These are phyloP conservation scores for Millerozyma acaciae DNA, from an alignment of 805 yeast genomes.

Conservation along the genomic window DNA sequence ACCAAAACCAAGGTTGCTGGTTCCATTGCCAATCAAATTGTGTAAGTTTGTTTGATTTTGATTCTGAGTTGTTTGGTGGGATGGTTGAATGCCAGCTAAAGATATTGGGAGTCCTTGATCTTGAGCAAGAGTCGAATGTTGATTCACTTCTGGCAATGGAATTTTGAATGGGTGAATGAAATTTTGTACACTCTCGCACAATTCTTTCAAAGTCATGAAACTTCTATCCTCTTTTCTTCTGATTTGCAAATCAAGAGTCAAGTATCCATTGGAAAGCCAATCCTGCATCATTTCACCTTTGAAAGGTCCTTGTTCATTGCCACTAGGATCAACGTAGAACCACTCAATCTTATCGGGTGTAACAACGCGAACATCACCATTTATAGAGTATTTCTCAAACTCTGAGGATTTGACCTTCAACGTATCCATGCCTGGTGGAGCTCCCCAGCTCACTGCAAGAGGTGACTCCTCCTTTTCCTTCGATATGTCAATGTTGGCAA, in stretches of 20 bases:
- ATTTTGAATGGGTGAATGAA: constrained; percentile 57
- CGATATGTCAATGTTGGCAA: constrained; percentile 5
- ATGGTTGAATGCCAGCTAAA: constrained; percentile 2
- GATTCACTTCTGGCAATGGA: too few species aligned
- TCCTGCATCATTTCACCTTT: constrained; percentile 68
- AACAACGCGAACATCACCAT: constrained; percentile 10
- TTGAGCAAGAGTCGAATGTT: constrained; percentile 1
- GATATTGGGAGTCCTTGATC: too few species aligned
- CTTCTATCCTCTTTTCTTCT: constrained; percentile 53
- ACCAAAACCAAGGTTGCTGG: constrained; percentile 23
- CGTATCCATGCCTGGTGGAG: constrained; percentile 18
- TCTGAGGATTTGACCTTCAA: constrained; percentile 8
- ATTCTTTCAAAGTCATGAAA: constrained; percentile 50
- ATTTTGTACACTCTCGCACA: constrained; percentile 48
- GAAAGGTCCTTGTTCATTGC: constrained; percentile 80
- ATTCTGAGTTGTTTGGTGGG: too few species aligned
- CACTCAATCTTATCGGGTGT: constrained; percentile 51
- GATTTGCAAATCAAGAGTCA: constrained; percentile 50
- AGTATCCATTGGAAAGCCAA: constrained; percentile 65
- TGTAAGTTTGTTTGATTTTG: constrained; percentile 32
- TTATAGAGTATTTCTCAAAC: constrained; percentile 3
- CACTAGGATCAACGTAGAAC: constrained; percentile 70
- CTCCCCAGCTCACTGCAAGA: constrained; percentile 4
- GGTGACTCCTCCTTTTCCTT: constrained; percentile 4
- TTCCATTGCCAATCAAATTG: constrained; percentile 21